Base-by-base conservation (phyloP, 2,329 filamentous ascomycete species). In the Scedosporium apiospermum region DNA sequence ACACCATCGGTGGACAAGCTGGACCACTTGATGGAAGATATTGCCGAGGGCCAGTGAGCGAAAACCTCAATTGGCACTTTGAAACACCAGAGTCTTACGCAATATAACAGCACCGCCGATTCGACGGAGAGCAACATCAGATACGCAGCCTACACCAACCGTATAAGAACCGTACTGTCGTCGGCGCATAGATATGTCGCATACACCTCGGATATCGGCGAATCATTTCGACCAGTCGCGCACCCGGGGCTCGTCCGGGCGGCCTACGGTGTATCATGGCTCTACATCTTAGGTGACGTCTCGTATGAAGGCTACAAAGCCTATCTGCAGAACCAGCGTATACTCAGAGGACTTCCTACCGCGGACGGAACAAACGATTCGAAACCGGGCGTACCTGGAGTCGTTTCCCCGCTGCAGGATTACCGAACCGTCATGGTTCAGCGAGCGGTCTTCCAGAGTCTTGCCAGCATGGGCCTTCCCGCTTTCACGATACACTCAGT, bases 101-200 rank as follows among this genome's bases (percentile, higher is more conserved):
- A 51, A 9, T 38, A 21, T 12, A 58, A 46, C 34, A 90, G 88
- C 70, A 85, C 82, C 14, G 82, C 87, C 63, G 88, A 96, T 69
- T 90, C 91, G 4, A 97, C 91, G 64, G 91, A 97, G 62, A 89
- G 87, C 68, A 88, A 86, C 68, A 79, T 96, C 70, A 89, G 95
- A 70, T 99, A 98, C 77, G 93, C 93, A 63, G 95, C 90, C 68
- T 99, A 99, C 76, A 91, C 91, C 58, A 86, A 88, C 64, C 88
- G 95, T 58, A 78, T 95, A 65, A 87, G 91, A 65, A 96, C 93
- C 6, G 90, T 98, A 67, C 86, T 99, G 70, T 80, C 93, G 68
- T 91, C 90, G 16, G 93, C 93, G 3, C 95, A 98, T 71, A 88
- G 95, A 70, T 99, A 99, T 71, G 92, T 99, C 58, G 95, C 95